A percentile compares a stretch with the other conserved stretches of the same genome.
phyloP scores from a whole-genome alignment of 2,329 filamentous ascomycete genomes.

The Thielaviopsis euricoi region DNA sequence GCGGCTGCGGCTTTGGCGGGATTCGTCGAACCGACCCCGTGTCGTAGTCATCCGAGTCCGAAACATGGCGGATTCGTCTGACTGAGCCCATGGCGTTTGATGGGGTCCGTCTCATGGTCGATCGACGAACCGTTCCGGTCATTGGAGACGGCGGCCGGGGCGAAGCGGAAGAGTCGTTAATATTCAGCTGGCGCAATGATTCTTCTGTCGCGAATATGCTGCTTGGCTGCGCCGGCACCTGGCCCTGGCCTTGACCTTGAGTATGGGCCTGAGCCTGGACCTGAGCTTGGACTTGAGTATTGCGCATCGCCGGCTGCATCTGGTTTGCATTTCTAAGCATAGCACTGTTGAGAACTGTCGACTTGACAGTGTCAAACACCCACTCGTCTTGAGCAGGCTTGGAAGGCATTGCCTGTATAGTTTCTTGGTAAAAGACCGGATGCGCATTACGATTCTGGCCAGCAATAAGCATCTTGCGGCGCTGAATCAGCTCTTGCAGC shows the following conservation, averaged over 20 bases:
- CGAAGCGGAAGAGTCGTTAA: conserved; percentile 39
- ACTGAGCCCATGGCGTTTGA: conserved; percentile 9
- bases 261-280: neutral
- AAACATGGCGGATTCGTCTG: conserved; percentile 8
- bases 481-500: conserved; percentile 71
- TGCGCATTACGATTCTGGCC: conserved; percentile 52
- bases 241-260: neutral
- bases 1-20: conserved; percentile 25
- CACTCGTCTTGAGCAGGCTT: conserved; percentile 66
- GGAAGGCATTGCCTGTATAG: conserved; percentile 53
- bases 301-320: neutral
- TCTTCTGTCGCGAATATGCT: conserved; percentile 30
- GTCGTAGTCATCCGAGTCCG: conserved; percentile 4
- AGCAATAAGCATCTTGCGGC: conserved; percentile 68
- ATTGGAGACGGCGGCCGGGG: conserved; percentile 39
- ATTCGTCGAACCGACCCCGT: conserved; percentile 9
- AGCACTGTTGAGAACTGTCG: conserved; percentile 26
- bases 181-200: conserved; percentile 40
- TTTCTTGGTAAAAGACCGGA: conserved; percentile 85
- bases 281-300: neutral
- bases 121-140: conserved; percentile 39
- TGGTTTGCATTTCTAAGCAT: conserved; percentile 1
- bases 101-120: conserved; percentile 25
- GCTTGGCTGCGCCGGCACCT: neutral
- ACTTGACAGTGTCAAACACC: conserved; percentile 91